Evolutionary conservation across 352 stramenopile species (phyloP).

Genomic region (Saprolegnia diclina): DNA sequence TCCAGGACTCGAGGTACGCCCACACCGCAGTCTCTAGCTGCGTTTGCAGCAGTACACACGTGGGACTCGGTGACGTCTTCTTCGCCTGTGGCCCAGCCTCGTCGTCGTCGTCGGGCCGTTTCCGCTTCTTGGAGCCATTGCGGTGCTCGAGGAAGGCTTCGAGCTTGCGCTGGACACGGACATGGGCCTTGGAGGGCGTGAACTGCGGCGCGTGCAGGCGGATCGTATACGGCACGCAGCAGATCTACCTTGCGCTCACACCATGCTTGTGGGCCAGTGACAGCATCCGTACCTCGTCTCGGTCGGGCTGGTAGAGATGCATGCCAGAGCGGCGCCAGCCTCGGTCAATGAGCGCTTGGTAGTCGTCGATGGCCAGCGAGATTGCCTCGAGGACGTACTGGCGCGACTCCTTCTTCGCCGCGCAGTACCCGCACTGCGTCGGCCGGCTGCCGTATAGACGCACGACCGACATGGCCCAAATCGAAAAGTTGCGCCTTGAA

Average conservation of each 20-base stretch:
- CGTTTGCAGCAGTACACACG: background rate
- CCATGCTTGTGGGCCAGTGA: background rate
- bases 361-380: conserved; percentile 32
- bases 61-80: background rate
- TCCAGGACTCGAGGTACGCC: background rate
- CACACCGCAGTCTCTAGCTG: background rate
- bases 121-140: background rate
- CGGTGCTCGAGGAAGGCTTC: conserved; percentile 30
- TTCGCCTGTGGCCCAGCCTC: background rate
- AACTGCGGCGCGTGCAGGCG: conserved; percentile 43
- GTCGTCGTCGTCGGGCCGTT: background rate
- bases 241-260: conserved; percentile 30
- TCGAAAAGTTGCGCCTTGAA: background rate
- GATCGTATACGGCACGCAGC: conserved; percentile 55
- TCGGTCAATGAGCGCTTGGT: conserved; percentile 48
- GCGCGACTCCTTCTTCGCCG: background rate
- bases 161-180: conserved; percentile 40
- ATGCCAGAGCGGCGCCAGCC: conserved; percentile 57
- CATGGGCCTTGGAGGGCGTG: conserved; percentile 43
- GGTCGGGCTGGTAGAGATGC: conserved; percentile 55
- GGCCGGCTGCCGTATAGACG: conserved; percentile 2
- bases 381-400: conserved; percentile 18
- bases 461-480: background rate
- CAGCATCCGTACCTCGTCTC: conserved; percentile 30
- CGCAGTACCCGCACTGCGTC: conserved; percentile 11